Evolutionary conservation across 1,284 basidiomycete genomes (phyloP), one percentile per base, ranked within the genome.

Genomic region (Xerocomus cyaneibrunnescens): DNA sequence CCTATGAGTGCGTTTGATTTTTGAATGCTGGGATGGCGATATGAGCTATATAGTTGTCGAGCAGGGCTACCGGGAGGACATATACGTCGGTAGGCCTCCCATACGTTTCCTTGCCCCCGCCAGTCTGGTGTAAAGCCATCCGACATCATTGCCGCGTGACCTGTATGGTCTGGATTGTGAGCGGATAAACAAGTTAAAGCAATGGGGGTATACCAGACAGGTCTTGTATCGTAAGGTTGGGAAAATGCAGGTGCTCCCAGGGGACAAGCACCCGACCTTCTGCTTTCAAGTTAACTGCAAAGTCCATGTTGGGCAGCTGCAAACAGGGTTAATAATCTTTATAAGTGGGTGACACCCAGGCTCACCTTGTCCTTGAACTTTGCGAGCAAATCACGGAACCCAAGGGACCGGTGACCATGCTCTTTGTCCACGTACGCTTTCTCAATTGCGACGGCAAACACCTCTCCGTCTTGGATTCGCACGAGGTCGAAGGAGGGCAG

Each of bases 181-280:
- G 27, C 28, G 23, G 25, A 46, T 39, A 19, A 30, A 8, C 17
- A 38, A n/a, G 22, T 14, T n/a, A n/a, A 14, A 31, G 31, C 1
- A 7, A 48, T 39, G 38, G 34, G 45, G 37, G 61, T 74, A 56
- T 59, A 81, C 80, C 72, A 50, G 79, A 77, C 6, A 79, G 77
- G 49, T 81, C 74, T 59, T 81, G 74, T 3, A 27, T 62, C 0
- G 90, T 89, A 44, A 85, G 67, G 63, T 93, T 93, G 8, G 86
- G 80, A 62, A 81, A 85, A 45, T 74, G 68, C 35, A 76, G 76
- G 66, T 88, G 83, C 66, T 91, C 92, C 92, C 90, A 95, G 38
- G 92, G 88, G 9, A 94, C 85, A 19, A 98, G 77, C 13, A 97
- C 85, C 21, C 94, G 87, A 14, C 93, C 92, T 72, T 97, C 94